Base-by-base conservation (phyloP, 495 filamentous ascomycete genomes). In the Tuber melanosporum region DNA sequence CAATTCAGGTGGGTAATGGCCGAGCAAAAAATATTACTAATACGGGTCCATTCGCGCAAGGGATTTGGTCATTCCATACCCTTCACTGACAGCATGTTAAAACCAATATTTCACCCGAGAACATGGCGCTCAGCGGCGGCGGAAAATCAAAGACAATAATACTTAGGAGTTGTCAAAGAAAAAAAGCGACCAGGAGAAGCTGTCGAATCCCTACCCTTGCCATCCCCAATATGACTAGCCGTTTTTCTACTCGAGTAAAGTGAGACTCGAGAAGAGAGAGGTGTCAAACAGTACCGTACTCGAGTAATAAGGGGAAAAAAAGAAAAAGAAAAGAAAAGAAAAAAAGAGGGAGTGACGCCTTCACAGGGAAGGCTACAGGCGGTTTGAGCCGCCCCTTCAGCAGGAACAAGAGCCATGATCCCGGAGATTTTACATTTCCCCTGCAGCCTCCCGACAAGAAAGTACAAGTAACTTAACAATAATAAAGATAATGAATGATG, bases 401-500 rank as follows among this genome's bases (percentile, higher is more conserved):
- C 78, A 79, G 45, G 70, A 70, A 80, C 77, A 79, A 79, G 14
- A 78, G 72, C 71, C 78, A 62, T 79, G 77, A 71, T 78, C 62
- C 57, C 49, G 70, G 78, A 78, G 77, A 79, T 75, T 74, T 49
- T 36, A 46, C 57, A 66, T 36, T 32, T 66, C 71, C 71, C 73
- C 70, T 76, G 77, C 77, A 75, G 77, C 76, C 49, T 57, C 46
- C 69, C 78, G 73, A 77, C 66, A 12, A 66, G 73, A 75, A 79
- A 73, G 73, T 41, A 32, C 32, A 32, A 32, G 1, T 32, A 32
- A n/a, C n/a, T n/a, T n/a, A n/a, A 32, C 1, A 80, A 79, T 72
- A 76, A 73, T 72, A 75, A 74, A n/a, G 22, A 57, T 69, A n/a
- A 42, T 80, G 78, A 80, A 77, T 80, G 78, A 80, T 76, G 76